Conservation (phyloP, 2,329 filamentous ascomycete genomes). For the Claviceps maximensis region DNA sequence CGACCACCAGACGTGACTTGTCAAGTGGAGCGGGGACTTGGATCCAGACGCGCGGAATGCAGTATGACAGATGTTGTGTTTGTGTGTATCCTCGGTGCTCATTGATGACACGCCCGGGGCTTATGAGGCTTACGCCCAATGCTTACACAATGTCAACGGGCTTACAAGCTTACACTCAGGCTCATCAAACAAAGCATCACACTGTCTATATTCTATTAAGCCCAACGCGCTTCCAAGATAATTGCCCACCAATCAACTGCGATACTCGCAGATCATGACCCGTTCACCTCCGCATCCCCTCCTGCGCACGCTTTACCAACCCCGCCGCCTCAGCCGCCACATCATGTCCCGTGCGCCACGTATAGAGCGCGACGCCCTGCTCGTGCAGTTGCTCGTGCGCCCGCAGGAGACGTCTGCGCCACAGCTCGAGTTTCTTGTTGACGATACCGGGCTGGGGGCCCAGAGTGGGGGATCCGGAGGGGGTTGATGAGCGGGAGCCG, state of each 20-base stretch:
- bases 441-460: constrained; percentile 18
- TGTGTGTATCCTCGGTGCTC: no score
- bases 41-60: no score
- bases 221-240: background rate
- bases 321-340: constrained; percentile 52
- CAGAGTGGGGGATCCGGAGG: constrained; percentile 21
- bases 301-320: constrained; percentile 45
- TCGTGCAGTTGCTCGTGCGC: constrained; percentile 51
- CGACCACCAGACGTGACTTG: no score
- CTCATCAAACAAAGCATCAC: background rate
- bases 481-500: constrained; percentile 15
- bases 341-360: constrained; percentile 61
- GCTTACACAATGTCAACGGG: no score
- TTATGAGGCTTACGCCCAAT: no score
- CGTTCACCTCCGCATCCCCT: constrained; percentile 21
- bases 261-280: no score
- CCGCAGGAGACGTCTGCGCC: constrained; percentile 52
- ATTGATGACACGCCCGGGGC: no score
- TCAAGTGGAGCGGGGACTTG: no score
- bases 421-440: constrained; percentile 61
- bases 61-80: no score
- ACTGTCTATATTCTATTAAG: background rate
- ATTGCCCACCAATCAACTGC: no score
- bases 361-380: constrained; percentile 54
- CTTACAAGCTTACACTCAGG: no score